A percentile compares a stretch with the other conserved stretches of the same genome.
Evolutionary conservation across 164 flowering plant genomes (phyloP).

Genomic region (Magnolia sinica): DNA sequence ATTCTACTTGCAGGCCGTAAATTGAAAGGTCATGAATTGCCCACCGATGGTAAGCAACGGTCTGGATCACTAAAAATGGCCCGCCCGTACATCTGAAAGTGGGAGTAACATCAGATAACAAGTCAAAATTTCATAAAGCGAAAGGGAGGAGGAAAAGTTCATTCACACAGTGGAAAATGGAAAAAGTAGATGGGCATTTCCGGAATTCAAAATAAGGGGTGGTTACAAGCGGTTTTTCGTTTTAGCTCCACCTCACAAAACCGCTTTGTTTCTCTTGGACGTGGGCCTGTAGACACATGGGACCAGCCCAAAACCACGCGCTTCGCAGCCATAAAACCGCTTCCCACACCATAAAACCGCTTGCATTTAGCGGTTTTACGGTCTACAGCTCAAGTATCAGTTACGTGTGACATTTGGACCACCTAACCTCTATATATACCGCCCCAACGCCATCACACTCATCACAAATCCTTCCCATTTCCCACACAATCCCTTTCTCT

Average conservation of each 20-base stretch:
- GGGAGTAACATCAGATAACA: too few relatives aligned
- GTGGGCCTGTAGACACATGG: not conserved
- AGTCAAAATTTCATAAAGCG: too few relatives aligned
- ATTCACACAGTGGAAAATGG: too few relatives aligned
- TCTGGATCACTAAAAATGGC: too few relatives aligned
- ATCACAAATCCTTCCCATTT: not conserved
- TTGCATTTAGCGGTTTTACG: not conserved
- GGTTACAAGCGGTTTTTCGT: not conserved
- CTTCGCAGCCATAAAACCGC: not conserved
- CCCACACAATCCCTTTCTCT: slow-evolving; percentile 6
- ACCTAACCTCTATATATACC: slow-evolving; percentile 35
- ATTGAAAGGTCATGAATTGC: too few relatives aligned
- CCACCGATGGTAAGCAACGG: too few relatives aligned
- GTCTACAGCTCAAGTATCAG: not conserved
- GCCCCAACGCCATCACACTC: slow-evolving; percentile 7
- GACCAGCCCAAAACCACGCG: not conserved
- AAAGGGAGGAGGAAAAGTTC: too few relatives aligned
- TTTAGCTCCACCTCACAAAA: not conserved
- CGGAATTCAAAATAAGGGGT: not conserved
- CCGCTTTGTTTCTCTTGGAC: not conserved
- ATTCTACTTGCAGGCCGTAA: too few relatives aligned
- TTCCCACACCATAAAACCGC: not conserved
- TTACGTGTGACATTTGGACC: not conserved
- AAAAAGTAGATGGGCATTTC: too few relatives aligned
- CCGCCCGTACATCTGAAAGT: too few relatives aligned